phyloP scores from a whole-genome alignment of 257 asterid species.

The Echium plantagineum region DNA sequence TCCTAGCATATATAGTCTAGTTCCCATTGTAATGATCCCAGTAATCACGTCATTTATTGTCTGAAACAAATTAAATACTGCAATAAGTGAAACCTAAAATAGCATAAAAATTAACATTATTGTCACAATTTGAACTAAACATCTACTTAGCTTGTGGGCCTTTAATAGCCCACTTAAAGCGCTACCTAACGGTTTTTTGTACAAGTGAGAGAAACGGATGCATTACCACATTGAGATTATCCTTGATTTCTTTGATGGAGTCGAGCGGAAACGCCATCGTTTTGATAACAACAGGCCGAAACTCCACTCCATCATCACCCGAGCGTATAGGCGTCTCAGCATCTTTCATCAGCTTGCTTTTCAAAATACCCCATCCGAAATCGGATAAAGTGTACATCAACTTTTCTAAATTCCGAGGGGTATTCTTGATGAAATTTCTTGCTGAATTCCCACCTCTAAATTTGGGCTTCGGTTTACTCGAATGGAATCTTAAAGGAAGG shows the following conservation, averaged over 20 bases:
- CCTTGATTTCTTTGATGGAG: conserved; percentile 24
- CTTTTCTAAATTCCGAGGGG: conserved; percentile 10
- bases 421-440: conserved; percentile 2
- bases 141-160: no score
- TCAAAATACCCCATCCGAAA: conserved; percentile 26
- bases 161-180: no score
- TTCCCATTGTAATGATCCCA: conserved; percentile 40
- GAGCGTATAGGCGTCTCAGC: conserved; percentile 24
- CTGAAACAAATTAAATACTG: conserved; percentile 15
- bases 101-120: no score
- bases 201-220: not conserved
- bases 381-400: conserved; percentile 18
- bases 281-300: conserved; percentile 21
- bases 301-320: conserved; percentile 25
- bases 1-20: conserved; percentile 51
- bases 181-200: no score
- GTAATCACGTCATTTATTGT: conserved; percentile 60
- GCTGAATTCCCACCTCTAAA: not conserved
- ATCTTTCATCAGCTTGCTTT: conserved; percentile 29
- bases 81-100: no score
- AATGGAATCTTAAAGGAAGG: conserved; percentile 27
- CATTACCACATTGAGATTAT: conserved; percentile 20
- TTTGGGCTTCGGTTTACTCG: conserved; percentile 2
- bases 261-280: conserved; percentile 21
- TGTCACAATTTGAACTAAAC: no score